phyloP scores from a whole-genome alignment of 805 yeast species.

The Lachancea sp. region DNA sequence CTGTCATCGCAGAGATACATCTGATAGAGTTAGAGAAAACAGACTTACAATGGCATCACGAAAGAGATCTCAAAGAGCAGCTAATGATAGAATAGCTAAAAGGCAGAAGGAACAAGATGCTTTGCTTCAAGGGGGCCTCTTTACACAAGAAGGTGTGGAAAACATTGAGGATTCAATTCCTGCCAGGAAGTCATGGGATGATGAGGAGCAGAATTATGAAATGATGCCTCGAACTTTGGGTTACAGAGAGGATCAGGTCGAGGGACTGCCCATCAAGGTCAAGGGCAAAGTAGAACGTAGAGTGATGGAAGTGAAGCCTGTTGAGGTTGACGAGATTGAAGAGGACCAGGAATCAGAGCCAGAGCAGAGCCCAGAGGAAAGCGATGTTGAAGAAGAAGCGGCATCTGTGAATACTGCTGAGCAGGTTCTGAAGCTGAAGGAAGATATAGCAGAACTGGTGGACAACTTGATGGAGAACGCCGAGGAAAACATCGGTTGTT shows the following conservation, averaged over 20 bases:
- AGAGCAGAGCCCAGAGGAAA: constrained; percentile 17
- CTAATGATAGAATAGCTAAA: constrained; percentile 27
- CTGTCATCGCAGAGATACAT: not conserved
- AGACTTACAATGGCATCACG: constrained; percentile 18
- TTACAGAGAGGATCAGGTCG: constrained; percentile 41
- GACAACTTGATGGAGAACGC: constrained; percentile 78
- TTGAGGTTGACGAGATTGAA: constrained; percentile 10
- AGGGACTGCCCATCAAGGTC: constrained; percentile 73
- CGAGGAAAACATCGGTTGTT: constrained; percentile 65
- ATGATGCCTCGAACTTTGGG: constrained; percentile 54
- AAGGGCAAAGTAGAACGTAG: constrained; percentile 75
- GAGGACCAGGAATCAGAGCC: constrained; percentile 14
- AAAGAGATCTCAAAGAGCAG: constrained; percentile 25
- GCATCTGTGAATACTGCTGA: constrained; percentile 45
- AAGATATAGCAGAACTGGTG: constrained; percentile 77
- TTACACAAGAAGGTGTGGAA: constrained; percentile 20
- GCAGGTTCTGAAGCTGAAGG: constrained; percentile 57
- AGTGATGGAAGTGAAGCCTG: constrained; percentile 30
- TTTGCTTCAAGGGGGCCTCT: constrained; percentile 22
- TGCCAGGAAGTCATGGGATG: constrained; percentile 45
- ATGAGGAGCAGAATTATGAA: constrained; percentile 77
- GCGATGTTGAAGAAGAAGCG: constrained; percentile 21
- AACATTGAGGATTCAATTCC: constrained; percentile 13
- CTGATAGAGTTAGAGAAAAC: not conserved
- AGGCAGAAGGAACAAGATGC: constrained; percentile 30